Evolutionary conservation across 768 basidiomycete genomes (phyloP).

Genomic region (Mycena metata): DNA sequence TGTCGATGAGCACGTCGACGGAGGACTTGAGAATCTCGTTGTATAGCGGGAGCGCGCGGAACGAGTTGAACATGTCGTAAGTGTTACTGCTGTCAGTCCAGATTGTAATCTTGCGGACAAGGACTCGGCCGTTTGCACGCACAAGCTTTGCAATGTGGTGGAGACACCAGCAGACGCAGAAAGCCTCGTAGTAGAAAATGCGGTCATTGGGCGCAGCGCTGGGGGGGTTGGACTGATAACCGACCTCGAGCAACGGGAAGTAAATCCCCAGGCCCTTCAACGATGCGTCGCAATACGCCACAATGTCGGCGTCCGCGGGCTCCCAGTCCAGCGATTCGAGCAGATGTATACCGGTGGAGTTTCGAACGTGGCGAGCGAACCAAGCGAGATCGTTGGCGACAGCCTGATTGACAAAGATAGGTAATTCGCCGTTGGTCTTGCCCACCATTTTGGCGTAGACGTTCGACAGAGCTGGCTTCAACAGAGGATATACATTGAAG

Average conservation of each 20-base stretch:
- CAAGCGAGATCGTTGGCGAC: constrained; percentile 40
- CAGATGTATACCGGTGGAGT: constrained; percentile 39
- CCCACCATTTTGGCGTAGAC: constrained; percentile 50
- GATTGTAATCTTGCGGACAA: constrained; percentile 27
- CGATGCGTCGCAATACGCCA: constrained; percentile 44
- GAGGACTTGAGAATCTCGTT: constrained; percentile 39
- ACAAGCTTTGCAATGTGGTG: not conserved
- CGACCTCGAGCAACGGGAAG: constrained; percentile 7
- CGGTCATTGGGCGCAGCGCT: not conserved
- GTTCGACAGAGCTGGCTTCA: constrained; percentile 44
- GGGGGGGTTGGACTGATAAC: constrained; percentile 33
- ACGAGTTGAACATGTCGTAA: constrained; percentile 39
- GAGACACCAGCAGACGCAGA: constrained; percentile 37
- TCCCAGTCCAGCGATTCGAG: constrained; percentile 41
- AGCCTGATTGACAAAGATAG: constrained; percentile 42
- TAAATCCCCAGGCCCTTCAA: constrained; percentile 34
- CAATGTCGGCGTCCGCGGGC: constrained; percentile 22
- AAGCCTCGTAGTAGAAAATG: constrained; percentile 47
- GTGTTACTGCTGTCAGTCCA: constrained; percentile 45
- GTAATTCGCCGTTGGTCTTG: constrained; percentile 28
- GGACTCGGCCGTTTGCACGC: not conserved
- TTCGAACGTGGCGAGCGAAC: constrained; percentile 43
- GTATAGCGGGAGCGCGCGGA: constrained; percentile 23
- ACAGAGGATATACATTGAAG: constrained; percentile 52
- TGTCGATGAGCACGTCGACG: constrained; percentile 32